Percentiles rank a stretch among this genome's conserved stretches.
Evolutionary conservation across 2,329 filamentous ascomycete species (phyloP).

Genomic region (Apiospora rasikravindrae): DNA sequence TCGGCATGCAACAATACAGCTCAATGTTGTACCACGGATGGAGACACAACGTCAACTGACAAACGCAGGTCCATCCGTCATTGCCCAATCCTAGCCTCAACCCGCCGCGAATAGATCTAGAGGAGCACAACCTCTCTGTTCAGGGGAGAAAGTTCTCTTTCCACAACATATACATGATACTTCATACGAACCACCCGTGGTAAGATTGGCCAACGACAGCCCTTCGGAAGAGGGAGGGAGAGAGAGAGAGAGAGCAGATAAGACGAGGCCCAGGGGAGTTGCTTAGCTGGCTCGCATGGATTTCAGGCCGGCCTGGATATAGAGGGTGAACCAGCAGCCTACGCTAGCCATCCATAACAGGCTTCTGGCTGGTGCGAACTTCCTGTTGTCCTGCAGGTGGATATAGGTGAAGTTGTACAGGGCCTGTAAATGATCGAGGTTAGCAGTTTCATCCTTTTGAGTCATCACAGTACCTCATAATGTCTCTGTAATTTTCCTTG

Average conservation of each 20-base stretch:
- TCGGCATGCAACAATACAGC: not conserved
- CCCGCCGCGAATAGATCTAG: not conserved
- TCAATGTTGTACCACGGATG: not conserved
- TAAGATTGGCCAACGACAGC: not conserved
- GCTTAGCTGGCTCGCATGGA: not conserved
- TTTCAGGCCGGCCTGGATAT: conserved; percentile 45
- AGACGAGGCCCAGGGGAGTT: not conserved
- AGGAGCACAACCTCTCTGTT: not conserved
- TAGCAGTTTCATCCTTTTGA: not conserved
- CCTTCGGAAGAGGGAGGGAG: too few species aligned
- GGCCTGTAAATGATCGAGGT: conserved; percentile 29
- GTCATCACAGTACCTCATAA: not conserved
- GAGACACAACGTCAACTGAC: not conserved
- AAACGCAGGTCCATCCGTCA: conserved; percentile 9
- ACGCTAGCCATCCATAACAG: conserved; percentile 45
- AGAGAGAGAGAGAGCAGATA: not conserved
- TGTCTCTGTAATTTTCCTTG: not conserved
- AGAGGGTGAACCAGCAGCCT: conserved; percentile 43
- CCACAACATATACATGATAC: not conserved
- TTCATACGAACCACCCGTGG: not conserved
- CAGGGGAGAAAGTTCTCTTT: not conserved
- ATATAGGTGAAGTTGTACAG: conserved; percentile 51
- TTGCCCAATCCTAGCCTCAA: not conserved
- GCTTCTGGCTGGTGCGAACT: conserved; percentile 44
- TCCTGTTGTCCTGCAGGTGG: conserved; percentile 47